Base-by-base conservation (phyloP, 768 basidiomycete species). In the Dentipellis fragilis region DNA sequence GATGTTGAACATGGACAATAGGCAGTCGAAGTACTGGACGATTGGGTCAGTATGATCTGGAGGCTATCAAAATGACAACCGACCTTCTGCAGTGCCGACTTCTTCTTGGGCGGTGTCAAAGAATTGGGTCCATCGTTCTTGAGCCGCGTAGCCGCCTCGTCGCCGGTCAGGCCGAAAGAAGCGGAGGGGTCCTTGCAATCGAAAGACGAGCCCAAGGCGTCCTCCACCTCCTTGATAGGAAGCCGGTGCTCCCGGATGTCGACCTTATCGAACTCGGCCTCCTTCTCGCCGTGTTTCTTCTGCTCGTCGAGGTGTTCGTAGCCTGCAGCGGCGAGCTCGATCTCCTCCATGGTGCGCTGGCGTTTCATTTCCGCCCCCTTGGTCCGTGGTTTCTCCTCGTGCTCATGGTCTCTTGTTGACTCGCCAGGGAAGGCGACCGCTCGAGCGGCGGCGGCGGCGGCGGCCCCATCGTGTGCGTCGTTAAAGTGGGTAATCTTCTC, bases 71-170 rank as follows among this genome's bases (percentile, higher is more conserved):
- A 10, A 22, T 19, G 21, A 29, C 40, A 54, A 47, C 68, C 37
- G 51, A 83, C 84, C 78, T 83, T 83, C 63, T 78, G 74, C 11
- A 84, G 62, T 37, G 82, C 80, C 42, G 81, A 83, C 63, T 82
- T 82, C 66, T 83, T 85, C 67, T 77, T 78, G 0, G 83, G 82
- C 21, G 83, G 84, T 6, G 83, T 85, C 49, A 86, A 74, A 39
- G 83, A 62, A 63, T 86, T 86, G 22, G 67, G 76, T 0, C 84
- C 84, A 65, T 85, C 77, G 21, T 73, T 71, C 51, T 72, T 65
- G n/a, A 86, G 74, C 54, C 83, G 75, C 10, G 60, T 64, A 54
- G 74, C 75, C 19, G 81, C 83, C 57, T 84, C 82, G 34, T 73
- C 73, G 7, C 68, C 51, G 10, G 77, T 73, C 14, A 86, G 72